phyloP scores from a whole-genome alignment of 345 rosid species.

The Sisymbrium altissimum region DNA sequence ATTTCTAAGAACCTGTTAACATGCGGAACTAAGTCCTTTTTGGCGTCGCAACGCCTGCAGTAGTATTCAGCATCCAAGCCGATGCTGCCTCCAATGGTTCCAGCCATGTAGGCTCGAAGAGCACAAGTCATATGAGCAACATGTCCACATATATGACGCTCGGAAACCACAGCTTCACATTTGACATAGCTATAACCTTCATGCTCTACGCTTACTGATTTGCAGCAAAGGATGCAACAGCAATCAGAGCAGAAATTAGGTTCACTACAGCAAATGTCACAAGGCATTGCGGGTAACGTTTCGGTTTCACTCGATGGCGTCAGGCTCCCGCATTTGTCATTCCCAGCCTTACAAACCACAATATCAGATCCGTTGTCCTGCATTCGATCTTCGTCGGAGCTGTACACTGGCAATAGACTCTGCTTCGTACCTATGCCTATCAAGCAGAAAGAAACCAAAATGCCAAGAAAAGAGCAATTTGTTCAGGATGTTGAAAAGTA shows the following conservation, averaged over 20 bases:
- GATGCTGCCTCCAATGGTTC: conserved; percentile 77
- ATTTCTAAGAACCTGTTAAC: conserved; percentile 49
- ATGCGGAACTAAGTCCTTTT: conserved; percentile 62
- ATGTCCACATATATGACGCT: conserved; percentile 64
- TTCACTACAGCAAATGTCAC: conserved; percentile 83
- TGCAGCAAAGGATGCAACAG: conserved; percentile 81
- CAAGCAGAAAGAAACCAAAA: not conserved
- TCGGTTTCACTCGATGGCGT: conserved; percentile 28
- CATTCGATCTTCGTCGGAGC: conserved; percentile 40
- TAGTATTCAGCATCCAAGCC: conserved; percentile 88
- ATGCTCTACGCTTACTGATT: conserved; percentile 42
- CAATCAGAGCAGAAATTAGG: conserved; percentile 72
- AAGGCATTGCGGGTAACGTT: conserved; percentile 44
- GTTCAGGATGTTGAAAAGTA: not conserved
- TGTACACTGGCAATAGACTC: conserved; percentile 17
- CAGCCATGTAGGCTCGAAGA: conserved; percentile 81
- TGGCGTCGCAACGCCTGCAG: conserved; percentile 81
- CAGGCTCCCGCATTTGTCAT: conserved; percentile 55
- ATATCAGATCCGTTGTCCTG: conserved; percentile 34
- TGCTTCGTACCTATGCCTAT: conserved; percentile 33
- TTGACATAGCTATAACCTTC: conserved; percentile 65
- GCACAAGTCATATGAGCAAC: conserved; percentile 88
- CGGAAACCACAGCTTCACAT: conserved; percentile 60
- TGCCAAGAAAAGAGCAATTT: not conserved
- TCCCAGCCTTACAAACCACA: conserved; percentile 66